Evolutionary conservation across 169 alveolate species (phyloP).

Genomic region (Eimeria necatrix): DNA sequence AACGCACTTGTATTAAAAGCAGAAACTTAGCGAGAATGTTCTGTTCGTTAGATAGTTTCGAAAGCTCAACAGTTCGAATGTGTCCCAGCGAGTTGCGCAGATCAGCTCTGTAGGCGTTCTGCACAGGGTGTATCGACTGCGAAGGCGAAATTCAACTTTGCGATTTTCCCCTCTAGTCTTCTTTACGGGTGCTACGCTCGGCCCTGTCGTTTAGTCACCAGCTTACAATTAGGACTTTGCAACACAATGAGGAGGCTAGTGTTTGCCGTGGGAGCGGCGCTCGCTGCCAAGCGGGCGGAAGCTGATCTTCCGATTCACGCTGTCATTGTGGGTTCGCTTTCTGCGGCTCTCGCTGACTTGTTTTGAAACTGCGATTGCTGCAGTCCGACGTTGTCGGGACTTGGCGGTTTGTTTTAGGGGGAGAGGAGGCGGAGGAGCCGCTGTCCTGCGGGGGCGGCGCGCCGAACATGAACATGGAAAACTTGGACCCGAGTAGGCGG

Average conservation of each 20-base stretch:
- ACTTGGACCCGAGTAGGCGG: constrained; percentile 67
- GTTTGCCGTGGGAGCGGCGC: not conserved
- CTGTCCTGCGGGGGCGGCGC: constrained; percentile 80
- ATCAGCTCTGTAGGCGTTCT: too few species aligned
- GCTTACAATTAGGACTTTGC: too few species aligned
- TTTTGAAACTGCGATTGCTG: not conserved
- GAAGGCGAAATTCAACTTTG: too few species aligned
- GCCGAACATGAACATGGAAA: constrained; percentile 78
- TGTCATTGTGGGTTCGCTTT: constrained; percentile 26
- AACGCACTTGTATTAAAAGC: too few species aligned
- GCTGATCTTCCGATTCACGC: constrained; percentile 83
- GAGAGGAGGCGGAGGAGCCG: constrained; percentile 63
- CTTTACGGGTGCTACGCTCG: too few species aligned
- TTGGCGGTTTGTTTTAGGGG: constrained; percentile 64
- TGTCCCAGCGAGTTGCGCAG: too few species aligned
- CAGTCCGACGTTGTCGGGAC: constrained; percentile 74
- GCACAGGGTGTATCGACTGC: too few species aligned
- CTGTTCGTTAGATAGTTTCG: too few species aligned
- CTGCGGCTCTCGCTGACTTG: not conserved
- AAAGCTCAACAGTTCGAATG: too few species aligned
- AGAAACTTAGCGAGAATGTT: too few species aligned
- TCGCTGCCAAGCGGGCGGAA: constrained; percentile 16
- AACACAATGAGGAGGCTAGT: not conserved
- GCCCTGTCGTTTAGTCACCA: too few species aligned
- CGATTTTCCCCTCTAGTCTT: too few species aligned